Percentiles rank a stretch among this genome's conserved stretches.
Conservation (phyloP, 768 basidiomycete genomes). For the Paxillus rubicundulus region DNA sequence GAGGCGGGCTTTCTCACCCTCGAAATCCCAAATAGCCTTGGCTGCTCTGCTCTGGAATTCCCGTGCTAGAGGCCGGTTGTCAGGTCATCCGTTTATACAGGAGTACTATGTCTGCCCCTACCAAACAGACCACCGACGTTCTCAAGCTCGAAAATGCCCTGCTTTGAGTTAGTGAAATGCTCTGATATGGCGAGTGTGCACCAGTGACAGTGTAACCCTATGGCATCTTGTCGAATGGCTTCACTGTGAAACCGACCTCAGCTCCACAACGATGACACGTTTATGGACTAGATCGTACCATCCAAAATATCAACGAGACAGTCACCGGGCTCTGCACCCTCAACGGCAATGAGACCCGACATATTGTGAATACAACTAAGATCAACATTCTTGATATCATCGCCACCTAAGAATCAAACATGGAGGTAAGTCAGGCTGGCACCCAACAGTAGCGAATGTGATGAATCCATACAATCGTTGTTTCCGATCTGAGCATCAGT, state of each 20-base stretch:
- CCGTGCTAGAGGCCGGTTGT: conserved; percentile 36
- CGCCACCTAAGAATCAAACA: conserved; percentile 42
- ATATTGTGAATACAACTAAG: conserved; percentile 68
- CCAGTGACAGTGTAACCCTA: conserved; percentile 78
- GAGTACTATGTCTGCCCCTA: conserved; percentile 19
- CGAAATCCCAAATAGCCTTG: conserved; percentile 81
- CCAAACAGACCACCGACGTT: conserved; percentile 75
- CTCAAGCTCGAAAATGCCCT: conserved; percentile 73
- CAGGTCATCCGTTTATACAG: neutral
- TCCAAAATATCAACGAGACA: conserved; percentile 80
- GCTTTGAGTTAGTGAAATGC: neutral
- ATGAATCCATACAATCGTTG: conserved; percentile 55
- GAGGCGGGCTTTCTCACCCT: conserved; percentile 39
- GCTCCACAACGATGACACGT: neutral
- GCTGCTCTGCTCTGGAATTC: conserved; percentile 70
- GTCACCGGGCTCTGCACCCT: conserved; percentile 77
- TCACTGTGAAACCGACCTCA: conserved; percentile 37
- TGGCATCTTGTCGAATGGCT: conserved; percentile 70
- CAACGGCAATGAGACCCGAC: conserved; percentile 72
- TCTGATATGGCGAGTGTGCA: too few relatives aligned
- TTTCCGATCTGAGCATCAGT: conserved; percentile 78
- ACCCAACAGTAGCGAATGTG: neutral
- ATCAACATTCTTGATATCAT: conserved; percentile 67
- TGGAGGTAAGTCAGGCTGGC: neutral
- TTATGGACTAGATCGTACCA: conserved; percentile 34